phyloP scores from a whole-genome alignment of 441 rosid species.

The Erodium trifolium region DNA sequence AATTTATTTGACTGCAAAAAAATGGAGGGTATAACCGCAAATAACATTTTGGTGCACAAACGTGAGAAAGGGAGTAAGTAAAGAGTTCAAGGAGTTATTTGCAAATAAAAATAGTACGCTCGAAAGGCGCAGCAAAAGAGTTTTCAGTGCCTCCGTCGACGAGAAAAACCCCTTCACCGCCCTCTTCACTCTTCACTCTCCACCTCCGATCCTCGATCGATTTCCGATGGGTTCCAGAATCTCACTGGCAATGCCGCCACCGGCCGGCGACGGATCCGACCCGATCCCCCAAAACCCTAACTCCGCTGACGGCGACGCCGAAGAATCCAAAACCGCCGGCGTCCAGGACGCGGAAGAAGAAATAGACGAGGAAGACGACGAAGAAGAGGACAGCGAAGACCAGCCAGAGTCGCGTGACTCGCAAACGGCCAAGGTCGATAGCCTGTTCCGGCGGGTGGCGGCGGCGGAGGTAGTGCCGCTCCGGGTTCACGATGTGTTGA shows the following conservation, averaged over 20 bases:
- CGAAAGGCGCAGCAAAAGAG: not conserved
- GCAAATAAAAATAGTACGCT: not conserved
- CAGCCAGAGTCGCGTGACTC: slow-evolving; percentile 22
- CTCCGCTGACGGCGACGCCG: slow-evolving; percentile 9
- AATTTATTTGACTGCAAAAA: too few relatives aligned
- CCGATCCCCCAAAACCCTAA: slow-evolving; percentile 26
- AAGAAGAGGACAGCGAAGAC: slow-evolving; percentile 19
- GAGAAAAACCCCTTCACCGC: not conserved
- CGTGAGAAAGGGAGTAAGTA: not conserved
- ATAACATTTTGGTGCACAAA: too few relatives aligned
- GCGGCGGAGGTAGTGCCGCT: slow-evolving; percentile 44
- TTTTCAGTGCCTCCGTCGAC: not conserved
- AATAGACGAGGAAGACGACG: slow-evolving; percentile 25
- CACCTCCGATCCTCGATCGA: not conserved
- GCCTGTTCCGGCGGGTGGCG: slow-evolving; percentile 41
- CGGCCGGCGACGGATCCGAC: slow-evolving; percentile 25
- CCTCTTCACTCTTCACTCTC: not conserved
- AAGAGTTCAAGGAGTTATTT: not conserved
- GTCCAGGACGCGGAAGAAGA: slow-evolving; percentile 14
- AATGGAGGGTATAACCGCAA: too few relatives aligned
- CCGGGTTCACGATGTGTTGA: slow-evolving; percentile 76
- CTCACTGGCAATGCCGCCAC: slow-evolving; percentile 24
- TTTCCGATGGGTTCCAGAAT: slow-evolving; percentile 1
- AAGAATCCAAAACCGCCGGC: slow-evolving; percentile 5
- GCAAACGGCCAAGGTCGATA: slow-evolving; percentile 36